Percentiles rank a stretch among this genome's conserved stretches.
Evolutionary conservation across 495 filamentous ascomycete genomes (phyloP).

Genomic region (Podospora fimiseda): DNA sequence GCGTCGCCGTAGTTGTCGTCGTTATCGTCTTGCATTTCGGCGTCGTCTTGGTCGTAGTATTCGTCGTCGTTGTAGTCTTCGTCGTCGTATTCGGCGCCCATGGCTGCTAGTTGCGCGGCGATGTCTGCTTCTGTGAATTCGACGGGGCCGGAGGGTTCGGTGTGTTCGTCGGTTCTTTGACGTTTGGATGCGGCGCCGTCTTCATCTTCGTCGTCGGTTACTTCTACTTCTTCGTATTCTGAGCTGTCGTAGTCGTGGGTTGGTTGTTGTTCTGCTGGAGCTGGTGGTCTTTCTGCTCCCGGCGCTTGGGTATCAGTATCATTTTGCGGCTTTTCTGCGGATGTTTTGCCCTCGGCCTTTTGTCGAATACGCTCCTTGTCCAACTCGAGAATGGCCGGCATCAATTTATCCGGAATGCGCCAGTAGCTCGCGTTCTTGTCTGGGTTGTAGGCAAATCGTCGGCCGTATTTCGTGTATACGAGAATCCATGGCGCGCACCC

Average conservation of each 20-base stretch:
- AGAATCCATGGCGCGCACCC: slow-evolving; percentile 85
- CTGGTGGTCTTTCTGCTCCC: not conserved
- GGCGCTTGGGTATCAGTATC: slow-evolving; percentile 1
- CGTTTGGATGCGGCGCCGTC: slow-evolving; percentile 56
- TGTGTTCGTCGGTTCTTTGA: slow-evolving; percentile 54
- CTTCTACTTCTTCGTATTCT: slow-evolving; percentile 87
- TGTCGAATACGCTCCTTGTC: slow-evolving; percentile 51
- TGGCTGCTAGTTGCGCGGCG: slow-evolving; percentile 79
- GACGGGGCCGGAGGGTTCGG: slow-evolving; percentile 44
- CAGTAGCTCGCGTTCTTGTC: slow-evolving; percentile 83
- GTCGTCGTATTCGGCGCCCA: slow-evolving; percentile 71
- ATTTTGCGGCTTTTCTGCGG: slow-evolving; percentile 2
- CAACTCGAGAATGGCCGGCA: slow-evolving; percentile 70
- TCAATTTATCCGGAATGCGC: slow-evolving; percentile 79
- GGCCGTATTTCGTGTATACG: slow-evolving; percentile 80
- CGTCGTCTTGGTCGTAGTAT: slow-evolving; percentile 50
- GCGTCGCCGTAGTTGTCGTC: slow-evolving; percentile 63
- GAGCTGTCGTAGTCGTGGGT: slow-evolving; percentile 37
- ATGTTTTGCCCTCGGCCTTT: slow-evolving; percentile 32
- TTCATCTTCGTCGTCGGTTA: slow-evolving; percentile 61
- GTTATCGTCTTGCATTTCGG: slow-evolving; percentile 52
- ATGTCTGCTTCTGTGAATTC: slow-evolving; percentile 97
- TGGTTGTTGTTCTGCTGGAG: not conserved
- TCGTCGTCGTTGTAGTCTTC: slow-evolving; percentile 56
- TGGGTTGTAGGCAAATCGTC: slow-evolving; percentile 82